These are phyloP conservation scores for Wickerhamiella slavikovae DNA, from an alignment of 805 yeast genomes.

Conservation along the genomic window DNA sequence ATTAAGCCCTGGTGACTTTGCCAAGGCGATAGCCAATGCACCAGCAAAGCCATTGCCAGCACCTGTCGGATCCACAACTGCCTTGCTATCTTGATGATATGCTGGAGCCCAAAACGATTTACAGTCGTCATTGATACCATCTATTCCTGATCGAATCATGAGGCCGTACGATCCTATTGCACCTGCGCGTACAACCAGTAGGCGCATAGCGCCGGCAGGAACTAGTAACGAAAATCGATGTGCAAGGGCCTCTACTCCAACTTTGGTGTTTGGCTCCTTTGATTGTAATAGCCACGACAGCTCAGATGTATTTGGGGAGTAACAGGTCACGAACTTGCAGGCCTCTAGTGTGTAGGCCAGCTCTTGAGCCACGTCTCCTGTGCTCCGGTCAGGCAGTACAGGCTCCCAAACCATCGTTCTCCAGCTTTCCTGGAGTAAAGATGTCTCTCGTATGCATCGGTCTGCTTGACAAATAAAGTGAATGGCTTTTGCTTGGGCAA, in stretches of 20 bases:
- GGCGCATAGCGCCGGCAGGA: slow-evolving; percentile 19
- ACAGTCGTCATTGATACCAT: slow-evolving; percentile 18
- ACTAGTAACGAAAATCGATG: slow-evolving; percentile 21
- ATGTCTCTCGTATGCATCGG: slow-evolving; percentile 26
- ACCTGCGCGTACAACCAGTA: slow-evolving; percentile 59
- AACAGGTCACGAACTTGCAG: slow-evolving; percentile 29
- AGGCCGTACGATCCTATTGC: slow-evolving; percentile 40
- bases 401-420: slow-evolving; percentile 69
- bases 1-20: slow-evolving; percentile 14
- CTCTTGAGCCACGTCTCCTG: slow-evolving; percentile 23
- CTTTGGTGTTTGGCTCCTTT: slow-evolving; percentile 21
- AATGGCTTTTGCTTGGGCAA: slow-evolving; percentile 26
- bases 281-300: slow-evolving; percentile 42
- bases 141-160: too few relatives aligned
- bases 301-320: slow-evolving; percentile 76
- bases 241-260: slow-evolving; percentile 26
- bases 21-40: slow-evolving; percentile 42
- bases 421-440: slow-evolving; percentile 2
- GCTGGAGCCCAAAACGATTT: slow-evolving; percentile 52
- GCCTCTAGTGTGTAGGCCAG: slow-evolving; percentile 20
- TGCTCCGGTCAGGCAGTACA: slow-evolving; percentile 50
- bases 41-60: slow-evolving; percentile 88
- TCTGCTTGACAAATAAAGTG: slow-evolving; percentile 62
- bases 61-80: slow-evolving; percentile 78
- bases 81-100: slow-evolving; percentile 33